Evolutionary conservation across 164 flowering plant genomes (phyloP).

Genomic region (Akebia trifoliata): DNA sequence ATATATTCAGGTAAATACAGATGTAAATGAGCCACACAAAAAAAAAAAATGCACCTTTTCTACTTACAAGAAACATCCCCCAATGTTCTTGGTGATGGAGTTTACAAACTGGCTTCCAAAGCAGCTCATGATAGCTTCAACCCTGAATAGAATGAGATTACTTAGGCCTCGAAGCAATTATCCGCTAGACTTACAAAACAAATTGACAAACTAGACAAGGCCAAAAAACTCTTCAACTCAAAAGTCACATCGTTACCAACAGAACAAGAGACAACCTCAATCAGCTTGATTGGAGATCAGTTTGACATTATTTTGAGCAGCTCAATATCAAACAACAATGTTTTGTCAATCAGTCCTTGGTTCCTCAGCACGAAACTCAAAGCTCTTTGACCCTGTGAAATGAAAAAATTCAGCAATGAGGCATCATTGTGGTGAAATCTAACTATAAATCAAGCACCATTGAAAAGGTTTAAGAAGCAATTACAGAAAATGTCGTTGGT

Average conservation of each 20-base stretch:
- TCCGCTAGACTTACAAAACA: background rate
- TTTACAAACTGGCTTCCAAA: background rate
- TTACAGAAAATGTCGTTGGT: slow-evolving; percentile 91
- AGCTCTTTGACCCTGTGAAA: slow-evolving; percentile 87
- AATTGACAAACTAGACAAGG: too few species aligned
- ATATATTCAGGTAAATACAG: background rate
- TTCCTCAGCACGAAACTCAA: slow-evolving; percentile 91
- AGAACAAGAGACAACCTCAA: background rate
- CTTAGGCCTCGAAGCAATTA: background rate
- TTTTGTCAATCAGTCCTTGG: slow-evolving; percentile 95
- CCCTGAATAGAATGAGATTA: slow-evolving; percentile 4
- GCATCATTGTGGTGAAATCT: background rate
- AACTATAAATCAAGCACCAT: background rate
- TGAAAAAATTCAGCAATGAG: background rate
- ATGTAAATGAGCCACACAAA: background rate
- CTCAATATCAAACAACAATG: slow-evolving; percentile 88
- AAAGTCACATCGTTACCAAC: background rate
- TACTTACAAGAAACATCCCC: background rate
- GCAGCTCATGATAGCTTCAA: slow-evolving; percentile 3
- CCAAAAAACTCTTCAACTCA: background rate
- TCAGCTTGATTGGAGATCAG: slow-evolving; percentile 21
- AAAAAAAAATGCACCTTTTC: slow-evolving; percentile 1
- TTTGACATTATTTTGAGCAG: slow-evolving; percentile 71
- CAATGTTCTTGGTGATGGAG: background rate
- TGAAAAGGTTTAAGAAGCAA: slow-evolving; percentile 1